Percentiles rank a stretch among this genome's conserved stretches.
Conservation (phyloP, 1,284 basidiomycete genomes). For the Pseudozyma hubeiensis region DNA sequence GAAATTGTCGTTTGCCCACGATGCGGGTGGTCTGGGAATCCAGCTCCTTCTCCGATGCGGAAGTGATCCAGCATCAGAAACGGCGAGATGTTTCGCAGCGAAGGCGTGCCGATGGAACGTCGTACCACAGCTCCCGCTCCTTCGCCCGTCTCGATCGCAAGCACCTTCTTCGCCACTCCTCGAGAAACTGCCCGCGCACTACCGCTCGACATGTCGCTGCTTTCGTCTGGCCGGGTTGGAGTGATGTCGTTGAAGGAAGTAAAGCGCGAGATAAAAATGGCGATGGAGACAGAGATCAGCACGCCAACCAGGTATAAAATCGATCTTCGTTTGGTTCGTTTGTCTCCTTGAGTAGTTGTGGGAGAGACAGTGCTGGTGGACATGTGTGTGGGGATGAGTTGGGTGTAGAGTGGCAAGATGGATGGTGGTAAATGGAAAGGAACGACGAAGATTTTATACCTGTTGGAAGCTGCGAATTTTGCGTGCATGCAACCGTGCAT, state of each 20-base stretch:
- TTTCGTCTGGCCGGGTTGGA: not conserved
- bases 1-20: conserved; percentile 72
- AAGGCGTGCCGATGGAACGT: conserved; percentile 83
- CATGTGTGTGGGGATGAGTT: not conserved
- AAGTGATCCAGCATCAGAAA: conserved; percentile 78
- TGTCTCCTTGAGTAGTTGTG: not conserved
- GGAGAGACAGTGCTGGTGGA: not conserved
- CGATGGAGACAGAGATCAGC: too few relatives aligned
- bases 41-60: conserved; percentile 72
- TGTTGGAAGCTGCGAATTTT: not conserved
- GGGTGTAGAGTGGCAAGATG: not conserved
- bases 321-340: too few relatives aligned
- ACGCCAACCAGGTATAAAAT: too few relatives aligned
- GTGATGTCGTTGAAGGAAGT: conserved; percentile 8
- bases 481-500: not conserved
- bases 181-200: conserved; percentile 73
- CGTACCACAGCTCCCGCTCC: conserved; percentile 90
- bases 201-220: conserved; percentile 6
- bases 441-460: not conserved
- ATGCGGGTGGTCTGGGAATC: conserved; percentile 82
- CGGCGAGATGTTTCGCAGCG: conserved; percentile 83
- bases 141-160: conserved; percentile 84
- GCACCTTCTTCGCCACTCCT: conserved; percentile 78
- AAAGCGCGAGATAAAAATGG: not conserved
- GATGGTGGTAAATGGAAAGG: too few relatives aligned